A percentile compares a stretch with the other conserved stretches of the same genome.
Evolutionary conservation across 176 grass and related monocot genomes (phyloP).

Genomic region (Triticum aestivum): IWGSC_CS_RefSeq_v2.1 NC_057814.1:139508269-139508768

Average conservation of each 20-base stretch:
- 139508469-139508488: background rate
- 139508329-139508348: background rate
- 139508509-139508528: background rate
- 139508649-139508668: background rate
- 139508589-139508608: background rate
- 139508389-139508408: background rate
- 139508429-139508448: background rate
- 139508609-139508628: background rate
- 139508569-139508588: background rate
- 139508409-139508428: background rate
- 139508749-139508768: background rate
- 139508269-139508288: background rate
- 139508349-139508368: background rate
- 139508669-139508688: background rate
- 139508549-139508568: background rate
- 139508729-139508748: background rate
- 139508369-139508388: background rate
- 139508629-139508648: background rate
- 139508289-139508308: background rate
- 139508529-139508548: background rate
- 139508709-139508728: background rate
- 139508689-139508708: background rate
- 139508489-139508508: slow-evolving; percentile 8
- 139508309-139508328: background rate
- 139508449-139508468: background rate